Percentiles rank a stretch among this genome's conserved stretches.
These are phyloP conservation scores for Alternaria ethzedia DNA, from an alignment of 2,329 filamentous ascomycete genomes.

Conservation along the genomic window DNA sequence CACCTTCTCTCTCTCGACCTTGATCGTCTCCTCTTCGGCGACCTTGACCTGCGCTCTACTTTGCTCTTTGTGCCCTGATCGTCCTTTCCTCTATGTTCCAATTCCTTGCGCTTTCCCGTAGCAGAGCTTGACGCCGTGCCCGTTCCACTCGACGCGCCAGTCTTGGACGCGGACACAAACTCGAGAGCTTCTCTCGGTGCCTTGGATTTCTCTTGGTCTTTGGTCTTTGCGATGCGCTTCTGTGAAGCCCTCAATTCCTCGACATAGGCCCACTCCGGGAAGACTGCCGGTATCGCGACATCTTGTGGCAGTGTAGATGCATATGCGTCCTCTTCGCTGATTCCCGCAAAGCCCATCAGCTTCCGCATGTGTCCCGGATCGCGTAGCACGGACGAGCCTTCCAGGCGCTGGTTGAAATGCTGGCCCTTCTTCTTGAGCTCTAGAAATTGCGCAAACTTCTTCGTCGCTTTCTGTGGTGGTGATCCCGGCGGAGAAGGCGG, in stretches of 20 bases:
- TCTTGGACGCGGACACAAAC: conserved; percentile 41
- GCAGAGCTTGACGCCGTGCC: conserved; percentile 28
- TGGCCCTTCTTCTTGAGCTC: conserved; percentile 76
- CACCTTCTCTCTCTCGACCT: conserved; percentile 25
- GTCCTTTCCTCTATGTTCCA: conserved; percentile 38
- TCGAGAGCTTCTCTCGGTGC: conserved; percentile 39
- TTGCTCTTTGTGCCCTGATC: conserved; percentile 22
- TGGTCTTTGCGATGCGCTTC: conserved; percentile 44
- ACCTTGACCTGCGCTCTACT: conserved; percentile 33
- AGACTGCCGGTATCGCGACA: conserved; percentile 49
- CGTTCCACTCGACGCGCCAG: conserved; percentile 31
- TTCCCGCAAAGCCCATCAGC: conserved; percentile 71
- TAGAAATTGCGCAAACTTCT: conserved; percentile 77
- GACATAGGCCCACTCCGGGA: conserved; percentile 53
- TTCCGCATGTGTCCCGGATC: conserved; percentile 78
- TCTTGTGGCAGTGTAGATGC: conserved; percentile 60
- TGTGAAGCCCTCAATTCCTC: conserved; percentile 52
- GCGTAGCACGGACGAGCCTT: conserved; percentile 68
- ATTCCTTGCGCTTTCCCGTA: conserved; percentile 37
- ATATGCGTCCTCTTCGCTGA: conserved; percentile 67
- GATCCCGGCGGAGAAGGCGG: conserved; percentile 72
- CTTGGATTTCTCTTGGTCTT: conserved; percentile 39
- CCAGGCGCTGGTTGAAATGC: conserved; percentile 79
- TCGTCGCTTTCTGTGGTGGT: conserved; percentile 56
- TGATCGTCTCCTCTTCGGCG: conserved; percentile 40